phyloP scores from a whole-genome alignment of 129 eudicot genomes.

The Flaveria bidentis region DNA sequence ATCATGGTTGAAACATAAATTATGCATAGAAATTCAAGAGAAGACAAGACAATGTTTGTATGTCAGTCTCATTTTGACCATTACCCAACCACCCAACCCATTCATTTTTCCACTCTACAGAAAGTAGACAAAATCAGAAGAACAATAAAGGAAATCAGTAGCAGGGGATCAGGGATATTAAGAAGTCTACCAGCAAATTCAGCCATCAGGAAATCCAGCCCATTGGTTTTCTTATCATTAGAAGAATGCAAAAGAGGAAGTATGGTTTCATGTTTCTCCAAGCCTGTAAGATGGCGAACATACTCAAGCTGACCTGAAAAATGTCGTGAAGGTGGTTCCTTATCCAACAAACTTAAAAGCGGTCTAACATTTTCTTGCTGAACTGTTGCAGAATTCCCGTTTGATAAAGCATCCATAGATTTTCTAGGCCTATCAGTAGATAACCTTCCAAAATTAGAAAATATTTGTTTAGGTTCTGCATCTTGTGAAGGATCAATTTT shows the following conservation, averaged over 20 bases:
- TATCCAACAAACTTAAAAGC: slow-evolving; percentile 90
- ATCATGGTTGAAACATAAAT: background rate
- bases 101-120: background rate
- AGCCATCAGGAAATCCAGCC: slow-evolving; percentile 86
- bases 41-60: background rate
- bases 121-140: background rate
- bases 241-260: slow-evolving; percentile 89
- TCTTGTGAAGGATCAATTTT: slow-evolving; percentile 57
- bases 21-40: background rate
- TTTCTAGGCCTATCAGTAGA: slow-evolving; percentile 72
- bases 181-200: slow-evolving; percentile 76
- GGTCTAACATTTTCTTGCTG: slow-evolving; percentile 93
- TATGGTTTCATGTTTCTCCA: slow-evolving; percentile 85
- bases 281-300: slow-evolving; percentile 78
- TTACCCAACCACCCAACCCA: slow-evolving; percentile 8
- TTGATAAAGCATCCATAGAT: slow-evolving; percentile 49
- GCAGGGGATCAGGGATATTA: background rate
- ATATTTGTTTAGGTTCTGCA: slow-evolving; percentile 55
- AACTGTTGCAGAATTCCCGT: slow-evolving; percentile 56
- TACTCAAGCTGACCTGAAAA: slow-evolving; percentile 91
- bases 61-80: background rate
- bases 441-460: slow-evolving; percentile 50
- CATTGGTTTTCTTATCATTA: slow-evolving; percentile 75
- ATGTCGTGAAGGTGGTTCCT: slow-evolving; percentile 96
- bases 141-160: background rate